Conservation (phyloP, 2,329 filamentous ascomycete species). For the Talaromyces islandicus region DNA sequence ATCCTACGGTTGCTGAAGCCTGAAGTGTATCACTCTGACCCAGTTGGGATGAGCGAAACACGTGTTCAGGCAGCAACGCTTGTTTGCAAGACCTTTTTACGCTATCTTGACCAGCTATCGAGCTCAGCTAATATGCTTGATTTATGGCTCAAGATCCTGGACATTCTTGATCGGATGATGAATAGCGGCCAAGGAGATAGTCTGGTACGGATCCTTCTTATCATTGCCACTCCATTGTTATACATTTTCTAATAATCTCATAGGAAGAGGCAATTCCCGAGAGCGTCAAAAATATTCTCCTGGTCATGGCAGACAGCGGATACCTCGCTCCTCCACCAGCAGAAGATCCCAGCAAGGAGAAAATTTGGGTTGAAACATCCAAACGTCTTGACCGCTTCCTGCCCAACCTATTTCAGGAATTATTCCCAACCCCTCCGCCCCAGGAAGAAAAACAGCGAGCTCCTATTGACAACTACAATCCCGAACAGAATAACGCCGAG, state of each 20-base stretch:
- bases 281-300: slow-evolving; percentile 88
- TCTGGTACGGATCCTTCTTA: slow-evolving; percentile 53
- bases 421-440: slow-evolving; percentile 43
- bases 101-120: slow-evolving; percentile 79
- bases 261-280: slow-evolving; percentile 93
- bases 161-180: slow-evolving; percentile 92
- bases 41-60: slow-evolving; percentile 90
- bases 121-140: slow-evolving; percentile 86
- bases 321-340: slow-evolving; percentile 70
- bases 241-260: slow-evolving; percentile 1
- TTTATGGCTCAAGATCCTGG: slow-evolving; percentile 85
- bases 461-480: neutral
- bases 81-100: slow-evolving; percentile 90
- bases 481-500: neutral
- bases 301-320: slow-evolving; percentile 89
- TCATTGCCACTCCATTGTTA: slow-evolving; percentile 13
- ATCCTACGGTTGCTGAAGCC: slow-evolving; percentile 84
- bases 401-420: slow-evolving; percentile 52
- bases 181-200: slow-evolving; percentile 91
- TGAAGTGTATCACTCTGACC: slow-evolving; percentile 87
- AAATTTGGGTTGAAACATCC: slow-evolving; percentile 57
- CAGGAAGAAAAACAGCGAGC: neutral
- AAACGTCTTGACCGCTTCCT: slow-evolving; percentile 56
- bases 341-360: slow-evolving; percentile 44
- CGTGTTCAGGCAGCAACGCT: slow-evolving; percentile 85